Conservation (phyloP, 805 yeast species). For the Pichia exigua region DNA sequence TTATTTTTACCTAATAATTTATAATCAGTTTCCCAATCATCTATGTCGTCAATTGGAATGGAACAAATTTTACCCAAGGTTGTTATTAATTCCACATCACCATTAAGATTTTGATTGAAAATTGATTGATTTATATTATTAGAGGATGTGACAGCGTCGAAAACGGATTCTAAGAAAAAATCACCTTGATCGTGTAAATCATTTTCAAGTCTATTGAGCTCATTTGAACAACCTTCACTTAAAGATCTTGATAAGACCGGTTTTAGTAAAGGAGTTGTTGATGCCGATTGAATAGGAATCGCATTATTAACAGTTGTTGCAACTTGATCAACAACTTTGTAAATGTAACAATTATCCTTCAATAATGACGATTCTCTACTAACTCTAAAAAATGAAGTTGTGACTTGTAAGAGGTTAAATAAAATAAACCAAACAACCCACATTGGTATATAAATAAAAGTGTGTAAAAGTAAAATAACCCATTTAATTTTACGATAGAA, state of each 20-base stretch:
- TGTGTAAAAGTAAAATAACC: conserved; percentile 37
- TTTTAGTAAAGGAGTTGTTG: conserved; percentile 10
- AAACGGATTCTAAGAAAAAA: conserved; percentile 54
- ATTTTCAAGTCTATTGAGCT: conserved; percentile 30
- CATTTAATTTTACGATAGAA: conserved; percentile 35
- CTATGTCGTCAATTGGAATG: conserved; percentile 18
- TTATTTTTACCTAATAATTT: conserved; percentile 9
- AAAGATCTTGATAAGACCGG: conserved; percentile 21
- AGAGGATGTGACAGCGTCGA: conserved; percentile 43
- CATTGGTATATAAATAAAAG: conserved; percentile 50
- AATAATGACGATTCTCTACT: conserved; percentile 24
- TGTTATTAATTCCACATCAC: conserved; percentile 20
- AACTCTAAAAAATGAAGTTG: conserved; percentile 25
- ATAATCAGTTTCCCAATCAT: conserved; percentile 11
- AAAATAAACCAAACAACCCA: conserved; percentile 54
- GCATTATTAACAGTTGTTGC: conserved; percentile 5
- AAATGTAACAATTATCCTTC: conserved; percentile 11
- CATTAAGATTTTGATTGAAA: conserved; percentile 16
- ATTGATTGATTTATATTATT: conserved; percentile 18
- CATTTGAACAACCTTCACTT: conserved; percentile 21
- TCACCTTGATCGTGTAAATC: conserved; percentile 56
- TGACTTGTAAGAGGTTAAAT: conserved; percentile 31
- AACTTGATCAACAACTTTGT: conserved; percentile 10
- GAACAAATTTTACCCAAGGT: conserved; percentile 25
- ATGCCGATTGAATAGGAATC: conserved; percentile 6